Percentiles rank a stretch among this genome's conserved stretches.
Evolutionary conservation across 306 rosid species (phyloP).

Genomic region (Cicer yamashitae): DNA sequence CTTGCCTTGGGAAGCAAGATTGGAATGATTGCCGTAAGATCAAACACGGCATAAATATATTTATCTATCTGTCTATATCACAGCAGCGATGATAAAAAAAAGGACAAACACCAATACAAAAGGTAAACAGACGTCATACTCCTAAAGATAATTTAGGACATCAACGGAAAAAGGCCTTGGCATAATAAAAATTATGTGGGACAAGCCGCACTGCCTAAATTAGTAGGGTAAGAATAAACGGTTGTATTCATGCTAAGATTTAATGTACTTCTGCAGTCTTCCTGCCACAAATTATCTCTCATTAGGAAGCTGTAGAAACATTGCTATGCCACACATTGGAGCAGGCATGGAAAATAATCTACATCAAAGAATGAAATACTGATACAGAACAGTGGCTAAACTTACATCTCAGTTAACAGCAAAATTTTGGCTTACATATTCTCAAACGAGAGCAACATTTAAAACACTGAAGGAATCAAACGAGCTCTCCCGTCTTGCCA

Average conservation of each 20-base stretch:
- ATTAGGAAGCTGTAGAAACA: constrained; percentile 12
- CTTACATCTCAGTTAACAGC: constrained; percentile 27
- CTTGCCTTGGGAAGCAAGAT: no score
- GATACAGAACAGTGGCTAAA: constrained; percentile 28
- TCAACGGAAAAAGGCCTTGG: not conserved
- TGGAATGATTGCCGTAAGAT: no score
- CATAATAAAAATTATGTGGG: not conserved
- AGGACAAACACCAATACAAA: no score
- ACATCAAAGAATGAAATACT: constrained; percentile 35
- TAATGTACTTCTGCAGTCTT: not conserved
- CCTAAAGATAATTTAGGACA: not conserved
- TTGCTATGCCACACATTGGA: constrained; percentile 22
- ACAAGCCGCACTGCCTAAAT: not conserved
- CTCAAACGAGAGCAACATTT: constrained; percentile 20
- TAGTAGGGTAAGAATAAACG: not conserved
- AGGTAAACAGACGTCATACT: no score
- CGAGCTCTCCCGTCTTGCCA: constrained; percentile 31
- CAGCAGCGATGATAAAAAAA: no score
- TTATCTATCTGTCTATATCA: no score
- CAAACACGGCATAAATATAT: no score
- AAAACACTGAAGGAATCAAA: constrained; percentile 34
- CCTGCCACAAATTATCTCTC: not conserved
- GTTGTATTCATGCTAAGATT: constrained; percentile 3
- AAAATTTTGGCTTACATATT: constrained; percentile 9
- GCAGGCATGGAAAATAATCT: constrained; percentile 20